Evolutionary conservation across 768 basidiomycete genomes (phyloP), one percentile per base, ranked within the genome.

Genomic region (Piloderma croceum): DNA sequence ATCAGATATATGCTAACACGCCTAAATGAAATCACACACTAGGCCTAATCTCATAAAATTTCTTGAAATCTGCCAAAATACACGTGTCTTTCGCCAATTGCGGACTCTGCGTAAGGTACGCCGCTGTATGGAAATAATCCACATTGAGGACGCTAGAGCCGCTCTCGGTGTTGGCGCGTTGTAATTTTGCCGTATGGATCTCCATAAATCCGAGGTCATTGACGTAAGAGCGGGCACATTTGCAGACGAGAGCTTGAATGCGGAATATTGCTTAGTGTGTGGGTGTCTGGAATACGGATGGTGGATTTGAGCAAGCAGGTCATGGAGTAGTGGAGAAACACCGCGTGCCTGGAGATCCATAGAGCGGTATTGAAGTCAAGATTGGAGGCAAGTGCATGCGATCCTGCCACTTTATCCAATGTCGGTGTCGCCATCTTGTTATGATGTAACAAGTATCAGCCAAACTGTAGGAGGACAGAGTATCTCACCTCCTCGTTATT

Each of bases 31-130:
- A n/a, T n/a, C n/a, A n/a, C n/a, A n/a, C n/a, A n/a, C n/a, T n/a
- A 55, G 54, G 37, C 9, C 68, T 72, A 40, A 76, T 70, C 54
- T 76, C 74, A 54, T 68, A 75, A 7, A 76, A 72, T 21, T 67
- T 52, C 49, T 73, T 72, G 55, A 74, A 65, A 51, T 74, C 74
- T 31, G 65, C 73, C 12, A 72, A 64, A 39, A 76, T 73, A 51
- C 64, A 65, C 74, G 75, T 75, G 57, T 76, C 73, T 54, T 76
- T 76, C 42, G 69, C 67, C 31, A 75, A 59, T 50, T 76, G 74
- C 22, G 74, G 74, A 32, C 63, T 65, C 51, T 76, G 74, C 2
- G 74, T 73, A 20, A 76, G 58, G 62, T 70, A 76, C 6, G 71
- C 74, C 18, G 35, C 24, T 60, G 71, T 62, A 44, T 68, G 65